phyloP scores from a whole-genome alignment of 768 basidiomycete species.

The Kwoniella mangroviensis region DNA sequence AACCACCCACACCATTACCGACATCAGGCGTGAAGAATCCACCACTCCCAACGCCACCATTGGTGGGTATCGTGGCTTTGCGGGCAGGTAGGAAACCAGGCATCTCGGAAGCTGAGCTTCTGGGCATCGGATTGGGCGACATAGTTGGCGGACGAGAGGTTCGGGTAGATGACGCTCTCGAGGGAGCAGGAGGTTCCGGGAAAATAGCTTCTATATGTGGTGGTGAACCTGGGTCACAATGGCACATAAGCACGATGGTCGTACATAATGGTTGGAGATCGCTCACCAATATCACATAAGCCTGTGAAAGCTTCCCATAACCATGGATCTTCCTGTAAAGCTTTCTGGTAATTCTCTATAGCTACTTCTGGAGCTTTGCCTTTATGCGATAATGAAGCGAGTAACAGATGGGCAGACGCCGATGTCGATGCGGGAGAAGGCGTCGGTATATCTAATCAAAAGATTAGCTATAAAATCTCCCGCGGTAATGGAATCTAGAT shows the following conservation, averaged over 20 bases:
- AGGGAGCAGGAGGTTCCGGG: constrained; percentile 36
- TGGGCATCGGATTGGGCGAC: constrained; percentile 49
- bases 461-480: background rate
- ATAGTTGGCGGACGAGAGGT: constrained; percentile 36
- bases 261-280: background rate
- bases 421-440: constrained; percentile 30
- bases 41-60: constrained; percentile 6
- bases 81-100: constrained; percentile 36
- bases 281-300: constrained; percentile 55
- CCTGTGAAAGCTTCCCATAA: constrained; percentile 56
- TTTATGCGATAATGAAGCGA: constrained; percentile 41
- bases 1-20: constrained; percentile 11
- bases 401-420: constrained; percentile 28
- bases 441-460: constrained; percentile 30
- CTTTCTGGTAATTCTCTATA: constrained; percentile 40
- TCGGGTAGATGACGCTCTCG: constrained; percentile 25
- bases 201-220: constrained; percentile 36
- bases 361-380: constrained; percentile 42
- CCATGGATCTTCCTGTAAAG: constrained; percentile 52
- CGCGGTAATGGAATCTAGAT: background rate
- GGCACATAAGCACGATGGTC: constrained; percentile 9
- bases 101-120: constrained; percentile 48
- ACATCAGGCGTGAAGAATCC: constrained; percentile 50
- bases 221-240: constrained; percentile 24
- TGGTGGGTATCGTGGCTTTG: constrained; percentile 6